Evolutionary conservation across 257 asterid species (phyloP).

Genomic region (Linaria vulgaris): DNA sequence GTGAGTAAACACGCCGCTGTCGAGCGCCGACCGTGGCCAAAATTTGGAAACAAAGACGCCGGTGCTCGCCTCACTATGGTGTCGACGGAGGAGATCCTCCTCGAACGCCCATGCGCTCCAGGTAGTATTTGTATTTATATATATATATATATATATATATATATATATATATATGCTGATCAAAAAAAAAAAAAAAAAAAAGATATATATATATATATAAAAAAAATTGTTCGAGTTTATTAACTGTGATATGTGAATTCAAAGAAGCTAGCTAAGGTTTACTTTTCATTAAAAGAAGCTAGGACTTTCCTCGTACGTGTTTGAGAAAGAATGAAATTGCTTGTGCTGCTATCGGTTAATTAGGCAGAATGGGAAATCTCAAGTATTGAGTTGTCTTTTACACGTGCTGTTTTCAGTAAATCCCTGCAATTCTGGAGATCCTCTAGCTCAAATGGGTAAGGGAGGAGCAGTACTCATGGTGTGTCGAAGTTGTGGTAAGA

Average conservation of each 20-base stretch:
- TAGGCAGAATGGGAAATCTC: constrained; percentile 3
- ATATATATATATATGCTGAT: too few species aligned
- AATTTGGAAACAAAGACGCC: constrained; percentile 86
- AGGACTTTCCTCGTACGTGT: too few species aligned
- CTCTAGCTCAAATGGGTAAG: constrained; percentile 45
- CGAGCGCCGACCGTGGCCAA: constrained; percentile 84
- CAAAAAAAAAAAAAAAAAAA: too few species aligned
- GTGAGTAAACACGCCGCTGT: constrained; percentile 85
- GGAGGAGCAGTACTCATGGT: constrained; percentile 89
- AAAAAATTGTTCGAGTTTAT: too few species aligned
- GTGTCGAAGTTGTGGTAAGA: constrained; percentile 84
- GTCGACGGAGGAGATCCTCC: constrained; percentile 86
- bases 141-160: too few species aligned
- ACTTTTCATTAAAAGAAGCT: too few species aligned
- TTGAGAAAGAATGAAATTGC: too few species aligned
- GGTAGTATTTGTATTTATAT: constrained; percentile 34
- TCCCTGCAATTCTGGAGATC: constrained; percentile 43
- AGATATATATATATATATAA: too few species aligned
- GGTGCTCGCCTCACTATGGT: constrained; percentile 85
- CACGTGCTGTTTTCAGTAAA: not conserved
- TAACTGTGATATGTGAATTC: too few species aligned
- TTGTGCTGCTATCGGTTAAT: not conserved
- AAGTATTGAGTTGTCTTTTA: not conserved
- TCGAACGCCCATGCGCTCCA: constrained; percentile 86
- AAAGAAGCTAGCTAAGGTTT: too few species aligned